Percentiles rank a stretch among this genome's conserved stretches.
Evolutionary conservation across 495 filamentous ascomycete species (phyloP).

Genomic region (Ascodesmis nigricans): DNA sequence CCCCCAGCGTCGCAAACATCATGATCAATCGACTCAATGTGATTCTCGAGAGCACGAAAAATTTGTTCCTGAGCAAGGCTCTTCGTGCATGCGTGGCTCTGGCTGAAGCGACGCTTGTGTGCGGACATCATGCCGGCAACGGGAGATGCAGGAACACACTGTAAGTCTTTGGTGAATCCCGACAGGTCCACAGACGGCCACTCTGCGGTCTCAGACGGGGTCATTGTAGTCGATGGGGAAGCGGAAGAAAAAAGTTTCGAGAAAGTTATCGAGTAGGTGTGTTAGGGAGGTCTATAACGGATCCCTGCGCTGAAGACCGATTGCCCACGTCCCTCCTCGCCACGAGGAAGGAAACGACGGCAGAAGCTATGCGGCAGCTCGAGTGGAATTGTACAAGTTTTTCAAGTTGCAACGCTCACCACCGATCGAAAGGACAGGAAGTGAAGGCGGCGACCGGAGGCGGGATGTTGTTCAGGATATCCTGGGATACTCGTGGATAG

Average conservation of each 20-base stretch:
- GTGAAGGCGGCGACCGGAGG: too few species aligned
- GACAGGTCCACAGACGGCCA: constrained; percentile 17
- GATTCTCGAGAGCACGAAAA: constrained; percentile 55
- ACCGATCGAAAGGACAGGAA: too few species aligned
- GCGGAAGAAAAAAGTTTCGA: constrained; percentile 1
- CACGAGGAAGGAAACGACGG: constrained; percentile 23
- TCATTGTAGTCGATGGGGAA: constrained; percentile 9
- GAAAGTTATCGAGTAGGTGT: constrained; percentile 5
- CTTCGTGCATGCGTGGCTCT: constrained; percentile 9
- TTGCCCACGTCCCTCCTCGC: constrained; percentile 22
- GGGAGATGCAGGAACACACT: constrained; percentile 7
- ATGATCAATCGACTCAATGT: constrained; percentile 58
- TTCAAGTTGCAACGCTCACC: too few species aligned
- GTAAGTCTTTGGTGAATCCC: constrained; percentile 9
- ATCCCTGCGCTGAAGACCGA: constrained; percentile 20
- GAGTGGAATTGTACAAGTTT: too few species aligned
- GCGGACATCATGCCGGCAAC: constrained; percentile 6
- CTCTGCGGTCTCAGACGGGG: constrained; percentile 17
- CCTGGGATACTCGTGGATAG: constrained; percentile 16
- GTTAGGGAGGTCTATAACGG: constrained; percentile 21
- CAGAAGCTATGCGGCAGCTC: constrained; percentile 23
- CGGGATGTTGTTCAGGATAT: constrained; percentile 22
- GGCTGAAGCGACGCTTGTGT: constrained; percentile 18
- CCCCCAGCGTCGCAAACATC: constrained; percentile 71
- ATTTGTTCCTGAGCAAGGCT: constrained; percentile 31